Percentiles rank a stretch among this genome's conserved stretches.
Evolutionary conservation across 1,139 yeast species (phyloP).

Genomic region (Zygosaccharomyces sapae): DNA sequence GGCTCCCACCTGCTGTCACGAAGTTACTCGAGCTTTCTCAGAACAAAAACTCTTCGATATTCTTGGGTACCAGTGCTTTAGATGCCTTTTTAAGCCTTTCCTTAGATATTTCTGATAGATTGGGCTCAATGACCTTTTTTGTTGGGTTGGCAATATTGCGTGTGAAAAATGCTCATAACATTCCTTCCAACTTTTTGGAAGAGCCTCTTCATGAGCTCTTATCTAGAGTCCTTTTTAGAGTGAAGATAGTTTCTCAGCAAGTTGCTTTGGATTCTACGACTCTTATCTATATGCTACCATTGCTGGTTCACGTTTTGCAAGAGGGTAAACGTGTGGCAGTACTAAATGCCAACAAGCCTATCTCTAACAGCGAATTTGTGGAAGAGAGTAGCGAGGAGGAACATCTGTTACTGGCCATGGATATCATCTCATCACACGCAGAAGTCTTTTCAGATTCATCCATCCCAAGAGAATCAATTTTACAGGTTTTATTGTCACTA

Average conservation of each 20-base stretch:
- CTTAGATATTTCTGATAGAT: conserved; percentile 42
- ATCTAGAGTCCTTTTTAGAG: conserved; percentile 66
- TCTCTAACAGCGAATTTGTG: conserved; percentile 53
- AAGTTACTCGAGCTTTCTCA: conserved; percentile 44
- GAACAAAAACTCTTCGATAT: conserved; percentile 37
- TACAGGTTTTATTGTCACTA: conserved; percentile 59
- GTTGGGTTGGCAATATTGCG: conserved; percentile 69
- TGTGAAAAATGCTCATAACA: conserved; percentile 41
- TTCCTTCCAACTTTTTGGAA: conserved; percentile 44
- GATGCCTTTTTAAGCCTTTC: conserved; percentile 46
- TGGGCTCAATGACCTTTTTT: conserved; percentile 49
- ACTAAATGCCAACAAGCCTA: conserved; percentile 49
- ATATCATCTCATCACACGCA: conserved; percentile 70
- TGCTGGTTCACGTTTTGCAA: conserved; percentile 59
- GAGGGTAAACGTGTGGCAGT: conserved; percentile 54
- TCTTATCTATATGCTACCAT: conserved; percentile 69
- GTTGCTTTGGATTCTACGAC: conserved; percentile 64
- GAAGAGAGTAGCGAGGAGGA: conserved; percentile 88
- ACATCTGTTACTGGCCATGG: conserved; percentile 71
- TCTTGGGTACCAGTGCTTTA: conserved; percentile 42
- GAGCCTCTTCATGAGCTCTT: conserved; percentile 54
- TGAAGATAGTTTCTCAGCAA: conserved; percentile 72
- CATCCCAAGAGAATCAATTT: conserved; percentile 65
- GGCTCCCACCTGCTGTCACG: conserved; percentile 68
- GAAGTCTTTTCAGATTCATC: conserved; percentile 63